Conservation (phyloP, 192 early-diverging fungal genomes). For the Kappamyces sp. region DNA sequence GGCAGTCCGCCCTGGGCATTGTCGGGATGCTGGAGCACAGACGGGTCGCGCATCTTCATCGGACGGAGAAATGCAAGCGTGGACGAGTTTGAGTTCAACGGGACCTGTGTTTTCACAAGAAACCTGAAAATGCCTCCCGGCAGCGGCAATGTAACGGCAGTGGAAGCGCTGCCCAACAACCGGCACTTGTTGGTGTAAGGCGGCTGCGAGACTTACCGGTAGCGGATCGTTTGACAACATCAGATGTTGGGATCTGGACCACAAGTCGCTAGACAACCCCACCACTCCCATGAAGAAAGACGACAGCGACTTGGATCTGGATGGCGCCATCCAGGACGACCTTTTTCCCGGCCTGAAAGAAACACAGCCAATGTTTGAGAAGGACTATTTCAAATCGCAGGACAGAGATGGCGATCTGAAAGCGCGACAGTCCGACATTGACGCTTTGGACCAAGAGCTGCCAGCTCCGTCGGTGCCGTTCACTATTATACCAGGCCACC, state of each 20-base stretch:
- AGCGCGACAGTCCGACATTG: too few relatives aligned
- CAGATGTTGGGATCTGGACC: constrained; percentile 77
- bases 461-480: constrained; percentile 65
- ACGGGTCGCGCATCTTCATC: constrained; percentile 73
- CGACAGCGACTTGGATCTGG: not conserved
- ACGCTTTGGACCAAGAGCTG: constrained; percentile 30
- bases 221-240: constrained; percentile 91
- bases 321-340: too few relatives aligned
- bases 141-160: constrained; percentile 80
- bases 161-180: constrained; percentile 59
- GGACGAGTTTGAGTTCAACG: constrained; percentile 82
- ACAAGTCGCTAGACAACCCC: constrained; percentile 8
- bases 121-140: constrained; percentile 76
- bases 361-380: too few relatives aligned
- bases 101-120: constrained; percentile 49
- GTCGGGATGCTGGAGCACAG: constrained; percentile 74
- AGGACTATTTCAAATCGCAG: too few relatives aligned
- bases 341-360: too few relatives aligned
- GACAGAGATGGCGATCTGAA: too few relatives aligned
- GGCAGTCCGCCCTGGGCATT: constrained; percentile 39
- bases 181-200: constrained; percentile 66
- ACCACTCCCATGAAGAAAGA: not conserved
- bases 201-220: not conserved
- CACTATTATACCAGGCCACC: constrained; percentile 89
- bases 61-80: constrained; percentile 87